Conservation (phyloP, 805 yeast species). For the Candida golubevii region DNA sequence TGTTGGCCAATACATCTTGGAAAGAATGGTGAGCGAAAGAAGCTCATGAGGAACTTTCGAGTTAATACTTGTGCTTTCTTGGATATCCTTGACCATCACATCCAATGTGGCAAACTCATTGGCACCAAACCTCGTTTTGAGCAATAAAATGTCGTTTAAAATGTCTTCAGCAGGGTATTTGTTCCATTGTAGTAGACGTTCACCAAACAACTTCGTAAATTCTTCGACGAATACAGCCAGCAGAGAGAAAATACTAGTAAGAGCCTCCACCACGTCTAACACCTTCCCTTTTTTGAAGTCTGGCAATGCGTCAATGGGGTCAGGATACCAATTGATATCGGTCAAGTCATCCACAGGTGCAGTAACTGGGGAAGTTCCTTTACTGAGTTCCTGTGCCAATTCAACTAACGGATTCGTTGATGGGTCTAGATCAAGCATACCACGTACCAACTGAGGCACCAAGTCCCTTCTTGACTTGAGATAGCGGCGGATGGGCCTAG, state of each 20-base stretch:
- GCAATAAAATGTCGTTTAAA: slow-evolving; percentile 41
- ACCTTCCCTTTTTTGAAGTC: slow-evolving; percentile 63
- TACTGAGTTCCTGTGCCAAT: slow-evolving; percentile 50
- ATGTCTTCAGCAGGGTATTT: slow-evolving; percentile 40
- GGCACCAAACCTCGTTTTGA: slow-evolving; percentile 64
- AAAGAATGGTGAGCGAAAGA: slow-evolving; percentile 59
- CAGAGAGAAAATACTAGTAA: slow-evolving; percentile 68
- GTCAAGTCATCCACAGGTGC: slow-evolving; percentile 35
- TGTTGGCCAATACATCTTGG: slow-evolving; percentile 80
- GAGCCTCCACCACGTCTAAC: slow-evolving; percentile 65
- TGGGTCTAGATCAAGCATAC: slow-evolving; percentile 50
- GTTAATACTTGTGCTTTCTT: slow-evolving; percentile 50
- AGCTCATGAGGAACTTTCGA: slow-evolving; percentile 4
- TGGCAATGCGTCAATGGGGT: slow-evolving; percentile 86
- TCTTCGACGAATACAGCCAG: slow-evolving; percentile 64
- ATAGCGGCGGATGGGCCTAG: slow-evolving; percentile 69
- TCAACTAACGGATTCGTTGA: slow-evolving; percentile 44
- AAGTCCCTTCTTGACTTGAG: slow-evolving; percentile 73
- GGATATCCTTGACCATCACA: slow-evolving; percentile 77
- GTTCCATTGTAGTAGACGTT: slow-evolving; percentile 44
- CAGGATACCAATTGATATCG: slow-evolving; percentile 71
- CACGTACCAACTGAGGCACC: slow-evolving; percentile 62
- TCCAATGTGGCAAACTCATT: slow-evolving; percentile 65
- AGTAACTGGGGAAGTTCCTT: slow-evolving; percentile 6
- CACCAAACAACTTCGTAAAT: slow-evolving; percentile 57